Evolutionary conservation across 2,329 filamentous ascomycete genomes (phyloP), one percentile per base, ranked within the genome.

Genomic region (Hypoxylon sp.): DNA sequence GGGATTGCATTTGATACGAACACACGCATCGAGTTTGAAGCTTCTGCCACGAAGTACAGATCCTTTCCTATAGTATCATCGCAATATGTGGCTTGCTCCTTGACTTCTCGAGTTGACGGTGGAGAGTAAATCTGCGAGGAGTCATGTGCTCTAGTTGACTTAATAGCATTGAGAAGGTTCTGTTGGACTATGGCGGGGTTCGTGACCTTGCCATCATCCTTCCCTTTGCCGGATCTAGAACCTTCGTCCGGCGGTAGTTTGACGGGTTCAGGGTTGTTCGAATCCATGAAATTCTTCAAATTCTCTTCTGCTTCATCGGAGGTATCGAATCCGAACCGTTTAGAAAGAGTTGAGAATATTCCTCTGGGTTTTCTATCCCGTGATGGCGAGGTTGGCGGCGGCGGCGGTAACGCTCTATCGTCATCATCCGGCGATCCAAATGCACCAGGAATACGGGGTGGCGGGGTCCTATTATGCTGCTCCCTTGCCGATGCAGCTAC

Each of bases 81-180:
- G 79, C 94, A 98, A 81, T 97, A 97, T 0, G 92, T 92, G 42
- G 91, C 88, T 73, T 93, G 92, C 79, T 97, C 94, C 76, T 92
- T 92, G 72, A 97, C 90, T 55, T 90, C 83, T 68, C 89, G 90
- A 37, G 92, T 91, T 59, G 88, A 83, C 0, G 93, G 93, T 22
- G 89, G 88, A 3, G 88, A 89, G 80, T 93, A 95, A n/a, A 97
- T 81, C 10, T 84, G 83, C 14, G 88, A 86, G 1, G 92, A 93
- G 70, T 92, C 91, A 78, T 94, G 91, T 0, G 94, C 85, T 39
- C 94, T 89, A 22, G 92, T 93, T 6, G 93, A 89, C 72, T 91
- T 87, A 77, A 97, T 90, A 2, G 94, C 94, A 63, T 91, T 92
- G 47, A 92, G 84, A 4, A 97, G 85, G 73, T 93, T 93, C 74